Evolutionary conservation across 2,329 filamentous ascomycete genomes (phyloP), one percentile per base, ranked within the genome.

Genomic region (Aspergillus pseudotamarii): DNA sequence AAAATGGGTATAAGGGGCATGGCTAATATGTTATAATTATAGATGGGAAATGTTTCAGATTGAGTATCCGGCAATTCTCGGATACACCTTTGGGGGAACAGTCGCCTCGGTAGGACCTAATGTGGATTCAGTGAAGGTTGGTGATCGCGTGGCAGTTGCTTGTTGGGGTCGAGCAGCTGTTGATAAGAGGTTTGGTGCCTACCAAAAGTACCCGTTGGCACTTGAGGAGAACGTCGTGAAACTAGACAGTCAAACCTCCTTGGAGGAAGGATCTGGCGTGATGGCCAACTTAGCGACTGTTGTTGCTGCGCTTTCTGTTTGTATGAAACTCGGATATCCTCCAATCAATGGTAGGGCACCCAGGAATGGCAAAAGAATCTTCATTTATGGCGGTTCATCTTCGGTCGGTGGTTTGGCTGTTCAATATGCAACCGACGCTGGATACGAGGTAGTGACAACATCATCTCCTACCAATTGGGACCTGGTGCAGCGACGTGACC

Each of bases 221-320:
- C 59, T 46, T 12, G 64, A 59, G 30, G 28, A 63, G 8, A 59
- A 57, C 19, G 16, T 45, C 1, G 34, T 58, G 56, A 64, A 56
- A 41, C 26, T 68, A 3, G 32, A 58, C 1, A 14, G 46, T 10
- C n/a, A 58, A 10, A 63, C 62, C 19, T 26, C 58, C 6, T 45
- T 71, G 41, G 58, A 67, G 6, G 55, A 21, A 36, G 64, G 58
- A 1, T 63, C 63, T 3, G 56, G 58, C 2, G 43, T 64, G 10
- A 72, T 72, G 14, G 55, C 64, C 28, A 71, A 70, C 46, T 58
- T 71, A 1, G 62, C 66, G 16, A 66, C 68, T 10, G 59, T 67
- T 23, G 53, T 67, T 14, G 51, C 63, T 38, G 67, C 66, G 4
- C 60, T 72, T 9, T 62, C 64, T 0, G 60, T 67, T 48, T 51